Evolutionary conservation across 495 filamentous ascomycete genomes (phyloP).

Genomic region (Chaetomidium leptoderma): DNA sequence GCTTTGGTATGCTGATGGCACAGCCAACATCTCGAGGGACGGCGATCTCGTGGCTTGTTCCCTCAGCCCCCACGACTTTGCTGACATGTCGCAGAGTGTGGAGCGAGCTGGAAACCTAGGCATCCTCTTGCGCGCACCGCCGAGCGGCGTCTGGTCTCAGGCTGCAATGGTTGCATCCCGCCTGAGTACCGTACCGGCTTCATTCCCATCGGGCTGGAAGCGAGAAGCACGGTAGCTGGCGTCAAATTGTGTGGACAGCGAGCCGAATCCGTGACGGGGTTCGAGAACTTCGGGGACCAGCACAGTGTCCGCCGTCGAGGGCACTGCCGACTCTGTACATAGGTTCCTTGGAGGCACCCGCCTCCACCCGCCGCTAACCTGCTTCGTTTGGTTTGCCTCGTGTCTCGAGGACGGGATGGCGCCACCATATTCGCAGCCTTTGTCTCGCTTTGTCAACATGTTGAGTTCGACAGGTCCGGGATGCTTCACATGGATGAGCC

Average conservation of each 20-base stretch:
- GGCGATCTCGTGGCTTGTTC: neutral
- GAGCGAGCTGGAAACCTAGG: neutral
- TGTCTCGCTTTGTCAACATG: constrained; percentile 6
- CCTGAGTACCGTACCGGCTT: neutral
- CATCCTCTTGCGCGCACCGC: neutral
- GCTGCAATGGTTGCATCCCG: neutral
- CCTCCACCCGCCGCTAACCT: neutral
- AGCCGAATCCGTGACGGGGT: neutral
- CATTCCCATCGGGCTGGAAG: neutral
- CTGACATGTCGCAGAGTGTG: neutral
- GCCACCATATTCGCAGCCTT: neutral
- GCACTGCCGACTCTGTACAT: no score
- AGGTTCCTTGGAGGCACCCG: neutral
- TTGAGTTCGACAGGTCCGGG: neutral
- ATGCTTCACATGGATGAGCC: neutral
- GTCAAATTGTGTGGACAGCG: neutral
- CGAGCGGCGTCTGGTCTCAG: neutral
- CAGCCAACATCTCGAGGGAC: neutral
- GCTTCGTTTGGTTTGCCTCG: neutral
- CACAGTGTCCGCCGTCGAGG: neutral
- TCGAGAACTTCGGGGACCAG: neutral
- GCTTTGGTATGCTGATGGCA: neutral
- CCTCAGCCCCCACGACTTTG: constrained; percentile 8
- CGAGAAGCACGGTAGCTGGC: neutral
- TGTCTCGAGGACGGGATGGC: constrained; percentile 2